Evolutionary conservation across 2,329 filamentous ascomycete genomes (phyloP).

Genomic region (Amylocarpus encephaloides): DNA sequence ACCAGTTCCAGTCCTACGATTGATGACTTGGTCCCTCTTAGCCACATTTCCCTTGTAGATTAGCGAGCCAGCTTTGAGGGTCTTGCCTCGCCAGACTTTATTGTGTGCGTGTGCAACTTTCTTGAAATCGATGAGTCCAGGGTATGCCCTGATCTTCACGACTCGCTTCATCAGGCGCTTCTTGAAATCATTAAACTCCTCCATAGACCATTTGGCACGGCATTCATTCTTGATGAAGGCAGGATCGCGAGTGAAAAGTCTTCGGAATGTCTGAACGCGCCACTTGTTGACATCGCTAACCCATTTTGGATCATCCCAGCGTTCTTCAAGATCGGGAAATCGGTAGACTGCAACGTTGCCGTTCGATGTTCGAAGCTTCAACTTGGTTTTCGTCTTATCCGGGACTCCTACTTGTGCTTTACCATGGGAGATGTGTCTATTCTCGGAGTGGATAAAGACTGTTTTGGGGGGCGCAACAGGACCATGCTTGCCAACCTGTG

Average conservation of each 20-base stretch:
- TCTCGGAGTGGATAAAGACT: background rate
- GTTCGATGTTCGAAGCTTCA: background rate
- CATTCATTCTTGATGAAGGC: background rate
- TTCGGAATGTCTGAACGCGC: constrained; percentile 6
- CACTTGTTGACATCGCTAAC: constrained; percentile 6
- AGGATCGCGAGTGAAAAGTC: constrained; percentile 4
- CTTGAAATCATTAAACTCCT: background rate
- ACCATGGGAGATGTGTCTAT: constrained; percentile 10
- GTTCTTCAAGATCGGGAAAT: constrained; percentile 12
- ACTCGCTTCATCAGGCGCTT: background rate
- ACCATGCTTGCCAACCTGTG: no score
- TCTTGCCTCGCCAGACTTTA: background rate
- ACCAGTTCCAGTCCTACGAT: background rate
- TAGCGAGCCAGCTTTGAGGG: background rate
- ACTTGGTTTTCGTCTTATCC: background rate
- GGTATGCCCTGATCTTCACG: background rate
- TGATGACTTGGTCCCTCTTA: background rate
- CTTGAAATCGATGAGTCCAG: background rate
- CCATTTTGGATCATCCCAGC: constrained; percentile 7
- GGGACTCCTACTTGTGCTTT: background rate
- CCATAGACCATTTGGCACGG: background rate
- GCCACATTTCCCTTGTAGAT: background rate
- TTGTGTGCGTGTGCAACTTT: background rate
- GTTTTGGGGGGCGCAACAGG: background rate
- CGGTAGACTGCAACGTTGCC: background rate